Base-by-base conservation (phyloP, 2,329 filamentous ascomycete genomes). In the Tolypocladium pustulatum region DNA sequence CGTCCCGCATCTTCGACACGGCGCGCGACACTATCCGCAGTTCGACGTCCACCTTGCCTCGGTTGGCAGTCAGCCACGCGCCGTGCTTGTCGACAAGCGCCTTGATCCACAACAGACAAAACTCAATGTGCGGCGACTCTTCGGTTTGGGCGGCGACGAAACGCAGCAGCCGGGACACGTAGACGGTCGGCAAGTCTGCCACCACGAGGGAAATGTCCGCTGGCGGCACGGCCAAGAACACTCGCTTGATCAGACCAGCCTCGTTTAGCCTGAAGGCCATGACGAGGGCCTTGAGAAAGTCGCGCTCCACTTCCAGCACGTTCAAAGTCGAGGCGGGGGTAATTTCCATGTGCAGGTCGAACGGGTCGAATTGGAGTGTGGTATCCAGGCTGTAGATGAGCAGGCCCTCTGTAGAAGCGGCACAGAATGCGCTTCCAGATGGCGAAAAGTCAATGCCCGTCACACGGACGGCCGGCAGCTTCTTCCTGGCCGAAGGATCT, bases 231-330 rank as follows among this genome's bases (percentile, higher is more conserved):
- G 84, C 82, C 73, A 95, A 88, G 75, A 96, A 97, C 22, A 97
- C 90, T 57, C 86, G 85, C 65, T 89, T 88, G 61, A 97, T 85
- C 54, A 99, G 80, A 27, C 86, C 84, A 5, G 85, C 81, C 71
- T 96, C 90, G 74, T 96, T 97, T 60, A 99, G 85, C 7, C 95
- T 88, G 80, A 99, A 99, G 1, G 92, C 89, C 94, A 99, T 99
- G 63, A 97, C 86, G 7, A 99, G 78, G 1, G 94, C 93, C 74
- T 94, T 96, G 63, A 97, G 82, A 72, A 90, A 96, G 69, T 96
- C 90, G 62, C 82, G 83, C 58, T 91, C 85, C 49, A 73, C 76
- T 59, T 87, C 80, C 37, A 89, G 76, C 12, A 87, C 82, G 4
- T 81, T 75, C 0, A 97, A 80, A 0, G 91, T 94, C 2, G 88